These are phyloP conservation scores for Brassica hybrid DNA, from an alignment of 441 rosid species.

Conservation along the genomic window DNA sequence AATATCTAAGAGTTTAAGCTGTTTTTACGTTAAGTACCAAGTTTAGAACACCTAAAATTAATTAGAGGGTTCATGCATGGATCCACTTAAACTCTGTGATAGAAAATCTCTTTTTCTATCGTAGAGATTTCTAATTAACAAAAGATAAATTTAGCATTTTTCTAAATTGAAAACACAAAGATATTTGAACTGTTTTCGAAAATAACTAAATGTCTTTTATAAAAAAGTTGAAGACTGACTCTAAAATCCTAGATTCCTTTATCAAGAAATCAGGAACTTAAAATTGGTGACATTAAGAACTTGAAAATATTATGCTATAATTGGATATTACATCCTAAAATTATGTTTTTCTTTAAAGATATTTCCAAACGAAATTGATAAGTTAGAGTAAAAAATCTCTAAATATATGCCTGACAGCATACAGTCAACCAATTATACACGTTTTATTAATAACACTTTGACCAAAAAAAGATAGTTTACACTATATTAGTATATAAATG, in stretches of 20 bases:
- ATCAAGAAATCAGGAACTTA: not conserved
- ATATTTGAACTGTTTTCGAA: not conserved
- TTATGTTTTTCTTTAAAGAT: not conserved
- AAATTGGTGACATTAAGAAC: not conserved
- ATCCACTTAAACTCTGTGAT: not conserved
- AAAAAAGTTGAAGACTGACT: not conserved
- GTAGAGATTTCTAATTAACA: not conserved
- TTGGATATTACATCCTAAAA: conserved; percentile 1
- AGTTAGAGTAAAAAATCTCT: conserved; percentile 20
- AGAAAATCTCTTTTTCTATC: not conserved
- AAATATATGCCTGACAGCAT: conserved; percentile 26
- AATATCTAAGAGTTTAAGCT: not conserved
- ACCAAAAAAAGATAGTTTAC: not conserved
- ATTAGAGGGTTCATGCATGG: conserved; percentile 11
- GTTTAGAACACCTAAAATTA: not conserved
- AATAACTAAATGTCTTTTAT: not conserved
- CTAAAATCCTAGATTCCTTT: not conserved
- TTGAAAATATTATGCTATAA: conserved; percentile 15
- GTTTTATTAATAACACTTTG: conserved; percentile 17
- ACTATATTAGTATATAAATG: not conserved
- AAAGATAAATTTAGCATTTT: not conserved
- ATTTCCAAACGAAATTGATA: conserved; percentile 16
- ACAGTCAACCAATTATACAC: conserved; percentile 23
- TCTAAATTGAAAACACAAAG: not conserved
- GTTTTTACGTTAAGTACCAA: not conserved